Evolutionary conservation across 2,329 filamentous ascomycete genomes (phyloP).

Genomic region (Cryphonectria nitschkei): DNA sequence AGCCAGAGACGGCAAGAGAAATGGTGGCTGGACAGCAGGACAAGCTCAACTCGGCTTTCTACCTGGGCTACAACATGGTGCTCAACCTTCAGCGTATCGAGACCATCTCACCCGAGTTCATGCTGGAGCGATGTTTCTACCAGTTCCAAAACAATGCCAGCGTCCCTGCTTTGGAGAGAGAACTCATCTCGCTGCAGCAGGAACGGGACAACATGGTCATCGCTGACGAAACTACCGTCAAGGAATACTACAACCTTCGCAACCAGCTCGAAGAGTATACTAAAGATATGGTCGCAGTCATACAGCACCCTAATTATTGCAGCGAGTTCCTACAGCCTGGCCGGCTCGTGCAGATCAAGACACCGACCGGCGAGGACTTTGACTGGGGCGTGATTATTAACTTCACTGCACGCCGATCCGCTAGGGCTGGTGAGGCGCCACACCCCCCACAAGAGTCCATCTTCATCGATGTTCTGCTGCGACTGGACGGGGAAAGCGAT

Average conservation of each 20-base stretch:
- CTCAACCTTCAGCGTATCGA: conserved; percentile 96
- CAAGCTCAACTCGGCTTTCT: conserved; percentile 95
- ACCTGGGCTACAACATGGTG: conserved; percentile 99
- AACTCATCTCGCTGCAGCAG: conserved; percentile 77
- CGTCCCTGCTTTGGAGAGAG: conserved; percentile 81
- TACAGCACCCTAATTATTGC: conserved; percentile 88
- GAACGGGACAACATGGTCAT: conserved; percentile 76
- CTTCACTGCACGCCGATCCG: conserved; percentile 65
- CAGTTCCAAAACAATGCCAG: conserved; percentile 96
- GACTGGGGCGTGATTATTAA: conserved; percentile 92
- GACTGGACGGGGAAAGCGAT: conserved; percentile 55
- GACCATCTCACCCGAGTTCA: conserved; percentile 97
- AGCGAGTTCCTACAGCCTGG: conserved; percentile 83
- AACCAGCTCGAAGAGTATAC: conserved; percentile 82
- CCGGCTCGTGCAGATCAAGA: conserved; percentile 85
- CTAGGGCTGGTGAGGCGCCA: conserved; percentile 70
- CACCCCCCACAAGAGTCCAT: conserved; percentile 75
- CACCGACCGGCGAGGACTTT: conserved; percentile 76
- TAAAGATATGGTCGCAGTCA: conserved; percentile 87
- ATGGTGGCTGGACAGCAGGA: conserved; percentile 98
- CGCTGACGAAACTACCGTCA: conserved; percentile 82
- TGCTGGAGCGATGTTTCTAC: conserved; percentile 98
- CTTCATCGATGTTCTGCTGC: conserved; percentile 81
- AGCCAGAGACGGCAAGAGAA: conserved; percentile 88
- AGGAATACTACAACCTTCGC: conserved; percentile 90